These are phyloP conservation scores for Solanum verrucosum DNA, from an alignment of 257 asterid genomes.

Conservation along the genomic window DNA sequence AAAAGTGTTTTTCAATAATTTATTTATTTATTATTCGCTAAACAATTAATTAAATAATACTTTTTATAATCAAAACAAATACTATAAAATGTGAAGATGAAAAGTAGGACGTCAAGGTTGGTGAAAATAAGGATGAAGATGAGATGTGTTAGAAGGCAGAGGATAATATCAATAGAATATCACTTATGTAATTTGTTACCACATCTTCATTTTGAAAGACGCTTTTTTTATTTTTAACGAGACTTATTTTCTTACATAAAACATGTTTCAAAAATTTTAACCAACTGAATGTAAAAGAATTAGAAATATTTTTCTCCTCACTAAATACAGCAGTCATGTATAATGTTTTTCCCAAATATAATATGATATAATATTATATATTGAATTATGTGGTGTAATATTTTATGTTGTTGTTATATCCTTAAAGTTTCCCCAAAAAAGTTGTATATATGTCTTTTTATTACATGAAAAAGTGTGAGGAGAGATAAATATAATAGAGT, in stretches of 20 bases:
- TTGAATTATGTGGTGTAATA: neutral
- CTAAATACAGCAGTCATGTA: neutral
- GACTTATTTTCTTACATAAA: neutral
- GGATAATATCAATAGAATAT: no score
- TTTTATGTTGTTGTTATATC: neutral
- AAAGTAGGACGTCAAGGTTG: neutral
- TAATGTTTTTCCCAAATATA: neutral
- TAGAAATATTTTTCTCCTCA: neutral
- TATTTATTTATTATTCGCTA: no score
- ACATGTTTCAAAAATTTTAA: neutral
- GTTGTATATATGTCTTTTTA: neutral
- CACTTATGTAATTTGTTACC: no score
- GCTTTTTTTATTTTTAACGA: neutral
- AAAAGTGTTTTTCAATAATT: no score
- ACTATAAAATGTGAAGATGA: neutral
- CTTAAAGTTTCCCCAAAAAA: neutral
- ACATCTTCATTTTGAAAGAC: neutral
- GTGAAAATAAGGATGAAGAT: neutral
- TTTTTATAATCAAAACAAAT: neutral
- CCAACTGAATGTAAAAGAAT: no score
- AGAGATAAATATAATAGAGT: neutral
- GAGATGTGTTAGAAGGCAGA: neutral
- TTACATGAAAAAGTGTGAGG: neutral
- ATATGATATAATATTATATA: neutral
- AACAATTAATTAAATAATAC: no score